Percentiles rank a stretch among this genome's conserved stretches.
Conservation (phyloP, 805 yeast species). For the Barnettozyma vustinii region DNA sequence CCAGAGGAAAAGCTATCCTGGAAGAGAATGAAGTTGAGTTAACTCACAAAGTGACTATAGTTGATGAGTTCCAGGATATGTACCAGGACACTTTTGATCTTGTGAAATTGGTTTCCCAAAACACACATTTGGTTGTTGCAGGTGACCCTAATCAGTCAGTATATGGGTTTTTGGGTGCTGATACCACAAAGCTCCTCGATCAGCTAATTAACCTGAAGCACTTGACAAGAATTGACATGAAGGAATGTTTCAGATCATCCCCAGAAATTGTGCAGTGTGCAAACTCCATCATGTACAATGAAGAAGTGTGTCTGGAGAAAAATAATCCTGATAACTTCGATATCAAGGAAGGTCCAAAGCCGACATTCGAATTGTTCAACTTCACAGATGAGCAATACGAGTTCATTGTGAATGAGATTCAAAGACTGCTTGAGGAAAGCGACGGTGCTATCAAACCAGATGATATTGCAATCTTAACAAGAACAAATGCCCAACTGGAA, state of each 20-base stretch:
- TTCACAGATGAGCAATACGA: slow-evolving; percentile 33
- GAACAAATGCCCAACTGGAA: slow-evolving; percentile 46
- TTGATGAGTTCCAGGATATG: slow-evolving; percentile 75
- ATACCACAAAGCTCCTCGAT: slow-evolving; percentile 27
- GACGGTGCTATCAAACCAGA: slow-evolving; percentile 36
- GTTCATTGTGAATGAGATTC: slow-evolving; percentile 41
- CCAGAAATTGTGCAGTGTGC: slow-evolving; percentile 50
- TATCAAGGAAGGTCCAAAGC: slow-evolving; percentile 11
- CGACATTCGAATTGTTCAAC: slow-evolving; percentile 22
- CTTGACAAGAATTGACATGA: slow-evolving; percentile 28
- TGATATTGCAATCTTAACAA: slow-evolving; percentile 49
- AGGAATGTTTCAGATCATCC: slow-evolving; percentile 56
- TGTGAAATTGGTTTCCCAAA: slow-evolving; percentile 31
- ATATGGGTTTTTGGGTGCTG: slow-evolving; percentile 59
- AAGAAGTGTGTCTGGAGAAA: slow-evolving; percentile 4
- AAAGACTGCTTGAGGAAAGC: slow-evolving; percentile 35
- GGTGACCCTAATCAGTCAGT: slow-evolving; percentile 73
- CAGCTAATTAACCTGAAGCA: slow-evolving; percentile 18
- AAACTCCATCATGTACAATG: slow-evolving; percentile 13
- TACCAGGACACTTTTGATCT: slow-evolving; percentile 45
- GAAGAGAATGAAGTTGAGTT: slow-evolving; percentile 19
- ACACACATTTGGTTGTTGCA: slow-evolving; percentile 55
- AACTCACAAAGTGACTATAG: slow-evolving; percentile 39
- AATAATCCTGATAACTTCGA: neutral
- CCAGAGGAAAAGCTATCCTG: slow-evolving; percentile 30